A percentile compares a stretch with the other conserved stretches of the same genome.
These are phyloP conservation scores for Rhodotorula diobovata DNA, from an alignment of 768 basidiomycete genomes.

Conservation along the genomic window DNA sequence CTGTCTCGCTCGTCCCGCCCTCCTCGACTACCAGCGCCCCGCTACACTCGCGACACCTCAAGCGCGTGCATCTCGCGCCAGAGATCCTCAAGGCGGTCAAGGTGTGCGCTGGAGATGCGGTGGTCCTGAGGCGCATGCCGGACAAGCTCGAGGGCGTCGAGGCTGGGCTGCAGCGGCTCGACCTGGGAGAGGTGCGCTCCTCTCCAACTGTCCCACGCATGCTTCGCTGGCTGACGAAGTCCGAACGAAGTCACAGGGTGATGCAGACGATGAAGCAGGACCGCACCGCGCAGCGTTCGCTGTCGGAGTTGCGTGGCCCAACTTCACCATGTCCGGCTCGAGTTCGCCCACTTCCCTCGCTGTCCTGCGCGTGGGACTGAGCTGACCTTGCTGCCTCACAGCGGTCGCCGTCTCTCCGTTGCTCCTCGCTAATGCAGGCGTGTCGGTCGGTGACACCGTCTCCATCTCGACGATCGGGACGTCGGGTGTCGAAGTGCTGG, in stretches of 20 bases:
- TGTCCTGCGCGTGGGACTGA: background rate
- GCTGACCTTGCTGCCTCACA: background rate
- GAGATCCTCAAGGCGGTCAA: slow-evolving; percentile 39
- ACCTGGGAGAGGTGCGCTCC: slow-evolving; percentile 8
- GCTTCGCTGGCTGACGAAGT: too few species aligned
- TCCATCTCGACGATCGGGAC: slow-evolving; percentile 29
- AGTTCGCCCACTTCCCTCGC: background rate
- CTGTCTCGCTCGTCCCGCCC: slow-evolving; percentile 3
- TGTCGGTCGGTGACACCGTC: slow-evolving; percentile 1
- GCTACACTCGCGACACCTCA: slow-evolving; percentile 27
- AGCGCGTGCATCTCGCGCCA: slow-evolving; percentile 36
- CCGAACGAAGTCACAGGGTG: too few species aligned
- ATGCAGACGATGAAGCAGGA: background rate
- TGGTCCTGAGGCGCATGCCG: slow-evolving; percentile 22
- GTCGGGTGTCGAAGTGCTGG: slow-evolving; percentile 24
- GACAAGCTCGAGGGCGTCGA: slow-evolving; percentile 4
- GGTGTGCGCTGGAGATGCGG: slow-evolving; percentile 29
- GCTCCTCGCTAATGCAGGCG: slow-evolving; percentile 27
- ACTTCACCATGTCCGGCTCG: slow-evolving; percentile 27
- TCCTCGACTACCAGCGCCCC: background rate
- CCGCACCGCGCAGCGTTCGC: slow-evolving; percentile 8
- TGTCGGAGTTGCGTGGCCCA: slow-evolving; percentile 35
- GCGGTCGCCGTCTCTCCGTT: slow-evolving; percentile 25
- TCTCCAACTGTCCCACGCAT: too few species aligned
- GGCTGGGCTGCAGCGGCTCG: slow-evolving; percentile 15